A percentile compares a stretch with the other conserved stretches of the same genome.
Conservation (phyloP, 768 basidiomycete genomes). For the Suillus cothurnatus region DNA sequence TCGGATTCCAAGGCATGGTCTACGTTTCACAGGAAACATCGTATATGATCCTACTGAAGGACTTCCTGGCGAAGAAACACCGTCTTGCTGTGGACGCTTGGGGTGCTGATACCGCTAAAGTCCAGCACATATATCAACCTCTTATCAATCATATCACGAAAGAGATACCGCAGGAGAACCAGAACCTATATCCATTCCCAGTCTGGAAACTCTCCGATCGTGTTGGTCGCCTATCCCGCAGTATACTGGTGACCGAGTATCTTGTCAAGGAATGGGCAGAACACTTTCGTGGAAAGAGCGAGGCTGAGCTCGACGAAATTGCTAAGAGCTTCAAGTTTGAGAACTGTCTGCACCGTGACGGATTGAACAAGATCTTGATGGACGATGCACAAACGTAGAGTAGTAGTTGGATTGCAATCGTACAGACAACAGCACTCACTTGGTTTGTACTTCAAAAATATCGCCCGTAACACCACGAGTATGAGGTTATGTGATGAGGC, state of each 20-base stretch:
- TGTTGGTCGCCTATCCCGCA: conserved; percentile 60
- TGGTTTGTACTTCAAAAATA: background rate
- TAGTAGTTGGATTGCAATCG: conserved; percentile 5
- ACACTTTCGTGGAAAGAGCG: conserved; percentile 59
- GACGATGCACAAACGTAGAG: conserved; percentile 35
- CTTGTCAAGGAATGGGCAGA: conserved; percentile 75
- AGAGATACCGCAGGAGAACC: conserved; percentile 54
- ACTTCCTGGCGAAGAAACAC: conserved; percentile 79
- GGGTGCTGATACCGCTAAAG: conserved; percentile 66
- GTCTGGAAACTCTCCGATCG: conserved; percentile 63
- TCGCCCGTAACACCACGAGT: background rate
- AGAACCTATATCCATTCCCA: conserved; percentile 60
- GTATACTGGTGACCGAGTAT: conserved; percentile 71
- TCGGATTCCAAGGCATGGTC: conserved; percentile 88
- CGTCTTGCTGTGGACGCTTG: conserved; percentile 76
- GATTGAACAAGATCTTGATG: conserved; percentile 57
- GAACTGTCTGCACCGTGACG: conserved; percentile 68
- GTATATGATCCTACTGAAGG: conserved; percentile 68
- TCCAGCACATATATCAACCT: conserved; percentile 64
- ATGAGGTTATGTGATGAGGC: background rate
- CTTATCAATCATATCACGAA: conserved; percentile 61
- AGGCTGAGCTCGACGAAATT: conserved; percentile 67
- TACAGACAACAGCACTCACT: background rate
- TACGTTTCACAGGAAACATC: conserved; percentile 67
- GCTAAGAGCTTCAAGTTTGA: conserved; percentile 77